Percentiles rank a stretch among this genome's conserved stretches.
phyloP scores from a whole-genome alignment of 2,329 filamentous ascomycete genomes.

The Berkeleyomyces rouxiae region DNA sequence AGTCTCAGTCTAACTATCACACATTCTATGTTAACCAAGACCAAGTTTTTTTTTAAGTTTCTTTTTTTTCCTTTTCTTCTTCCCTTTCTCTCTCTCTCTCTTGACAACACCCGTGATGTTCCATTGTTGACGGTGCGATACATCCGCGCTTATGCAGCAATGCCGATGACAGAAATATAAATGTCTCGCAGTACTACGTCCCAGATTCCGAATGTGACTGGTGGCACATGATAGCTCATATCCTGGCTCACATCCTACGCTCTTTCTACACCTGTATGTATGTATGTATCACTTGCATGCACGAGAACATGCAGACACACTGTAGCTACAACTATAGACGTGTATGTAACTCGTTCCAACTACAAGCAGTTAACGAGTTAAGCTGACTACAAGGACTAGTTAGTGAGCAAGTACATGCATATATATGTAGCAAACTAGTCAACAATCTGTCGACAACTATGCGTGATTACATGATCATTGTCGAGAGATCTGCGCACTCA shows the following conservation, averaged over 20 bases:
- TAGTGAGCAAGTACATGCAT: too few relatives aligned
- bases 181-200: not conserved
- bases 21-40: not conserved
- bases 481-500: too few relatives aligned
- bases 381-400: too few relatives aligned
- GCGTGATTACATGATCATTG: too few relatives aligned
- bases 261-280: not conserved
- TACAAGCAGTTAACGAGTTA: too few relatives aligned
- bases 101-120: too few relatives aligned
- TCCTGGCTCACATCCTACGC: not conserved
- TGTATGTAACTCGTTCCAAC: too few relatives aligned
- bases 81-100: not conserved
- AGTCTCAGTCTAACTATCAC: not conserved
- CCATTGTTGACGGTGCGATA: not conserved
- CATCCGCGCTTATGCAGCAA: too few relatives aligned
- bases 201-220: not conserved
- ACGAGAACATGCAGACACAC: not conserved
- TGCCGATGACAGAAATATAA: not conserved
- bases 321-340: too few relatives aligned
- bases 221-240: not conserved
- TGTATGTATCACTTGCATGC: not conserved
- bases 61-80: not conserved
- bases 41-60: not conserved
- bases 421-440: too few relatives aligned
- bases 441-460: too few relatives aligned